A percentile compares a stretch with the other conserved stretches of the same genome.
Conservation (phyloP, 1,284 basidiomycete species). For the Paramarasmius palmivorus region DNA sequence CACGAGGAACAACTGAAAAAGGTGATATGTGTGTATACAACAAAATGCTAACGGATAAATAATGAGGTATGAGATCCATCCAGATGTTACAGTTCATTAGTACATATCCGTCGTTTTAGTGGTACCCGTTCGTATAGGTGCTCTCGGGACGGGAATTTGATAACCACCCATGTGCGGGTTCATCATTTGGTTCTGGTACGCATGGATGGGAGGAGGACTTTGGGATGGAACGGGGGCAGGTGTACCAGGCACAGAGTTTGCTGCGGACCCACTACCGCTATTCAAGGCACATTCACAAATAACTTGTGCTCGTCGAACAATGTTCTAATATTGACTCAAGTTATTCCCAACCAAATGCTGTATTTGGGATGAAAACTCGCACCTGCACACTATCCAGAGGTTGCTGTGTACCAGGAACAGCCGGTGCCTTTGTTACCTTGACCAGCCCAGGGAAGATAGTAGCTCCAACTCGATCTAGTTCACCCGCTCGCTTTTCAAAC, state of each 20-base stretch:
- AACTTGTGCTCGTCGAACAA: conserved; percentile 80
- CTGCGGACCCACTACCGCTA: background rate
- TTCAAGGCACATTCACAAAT: conserved; percentile 77
- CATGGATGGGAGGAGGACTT: background rate
- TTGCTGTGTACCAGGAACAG: conserved; percentile 33
- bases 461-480: conserved; percentile 71
- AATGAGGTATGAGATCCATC: background rate
- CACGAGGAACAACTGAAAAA: background rate
- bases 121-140: too few relatives aligned
- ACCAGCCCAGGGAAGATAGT: conserved; percentile 84
- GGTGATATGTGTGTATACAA: background rate
- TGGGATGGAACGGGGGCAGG: background rate
- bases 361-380: too few relatives aligned
- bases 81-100: too few relatives aligned
- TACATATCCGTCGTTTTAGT: too few relatives aligned
- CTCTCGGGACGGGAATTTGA: too few relatives aligned
- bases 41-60: background rate
- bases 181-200: background rate
- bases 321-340: conserved; percentile 38
- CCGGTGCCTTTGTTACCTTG: conserved; percentile 59
- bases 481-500: conserved; percentile 68
- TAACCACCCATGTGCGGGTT: too few relatives aligned
- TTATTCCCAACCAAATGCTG: too few relatives aligned
- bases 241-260: background rate
- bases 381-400: conserved; percentile 54